phyloP scores from a whole-genome alignment of 192 early-diverging fungal species.

The Lobosporangium transversale region DNA sequence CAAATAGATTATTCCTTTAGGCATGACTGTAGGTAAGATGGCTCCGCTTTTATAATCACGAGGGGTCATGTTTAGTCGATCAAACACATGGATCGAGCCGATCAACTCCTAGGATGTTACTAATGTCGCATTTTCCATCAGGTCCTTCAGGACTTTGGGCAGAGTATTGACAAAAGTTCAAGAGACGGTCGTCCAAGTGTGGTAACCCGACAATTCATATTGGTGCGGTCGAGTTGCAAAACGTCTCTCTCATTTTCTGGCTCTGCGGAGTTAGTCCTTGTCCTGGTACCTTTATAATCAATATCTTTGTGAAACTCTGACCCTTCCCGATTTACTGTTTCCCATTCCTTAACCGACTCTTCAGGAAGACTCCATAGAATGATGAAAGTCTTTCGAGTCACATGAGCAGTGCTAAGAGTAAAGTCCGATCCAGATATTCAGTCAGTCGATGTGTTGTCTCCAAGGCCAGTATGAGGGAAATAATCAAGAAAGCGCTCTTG shows the following conservation, averaged over 20 bases:
- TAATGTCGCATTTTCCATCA: neutral
- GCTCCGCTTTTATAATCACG: conserved; percentile 9
- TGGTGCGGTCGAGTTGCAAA: neutral
- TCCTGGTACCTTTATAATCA: neutral
- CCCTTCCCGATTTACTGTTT: neutral
- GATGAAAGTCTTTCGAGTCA: neutral
- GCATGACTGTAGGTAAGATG: no score
- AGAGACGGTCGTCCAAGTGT: conserved; percentile 7
- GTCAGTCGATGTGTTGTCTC: conserved; percentile 55
- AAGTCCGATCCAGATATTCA: conserved; percentile 49
- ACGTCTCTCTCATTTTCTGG: neutral
- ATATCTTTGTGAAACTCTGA: neutral
- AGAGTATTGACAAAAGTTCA: conserved; percentile 13
- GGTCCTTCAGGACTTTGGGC: neutral
- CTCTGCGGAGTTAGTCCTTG: neutral
- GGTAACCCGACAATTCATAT: conserved; percentile 4
- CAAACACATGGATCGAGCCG: conserved; percentile 11
- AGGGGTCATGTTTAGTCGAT: conserved; percentile 9
- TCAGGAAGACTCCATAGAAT: neutral
- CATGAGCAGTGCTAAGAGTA: conserved; percentile 51
- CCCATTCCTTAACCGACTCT: neutral
- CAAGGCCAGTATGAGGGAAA: conserved; percentile 58
- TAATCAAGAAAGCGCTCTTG: conserved; percentile 51
- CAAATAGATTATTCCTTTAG: conserved; percentile 30
- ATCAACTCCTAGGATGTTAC: neutral